phyloP scores from a whole-genome alignment of 2,329 filamentous ascomycete genomes.

The Lizonia empirigonia region DNA sequence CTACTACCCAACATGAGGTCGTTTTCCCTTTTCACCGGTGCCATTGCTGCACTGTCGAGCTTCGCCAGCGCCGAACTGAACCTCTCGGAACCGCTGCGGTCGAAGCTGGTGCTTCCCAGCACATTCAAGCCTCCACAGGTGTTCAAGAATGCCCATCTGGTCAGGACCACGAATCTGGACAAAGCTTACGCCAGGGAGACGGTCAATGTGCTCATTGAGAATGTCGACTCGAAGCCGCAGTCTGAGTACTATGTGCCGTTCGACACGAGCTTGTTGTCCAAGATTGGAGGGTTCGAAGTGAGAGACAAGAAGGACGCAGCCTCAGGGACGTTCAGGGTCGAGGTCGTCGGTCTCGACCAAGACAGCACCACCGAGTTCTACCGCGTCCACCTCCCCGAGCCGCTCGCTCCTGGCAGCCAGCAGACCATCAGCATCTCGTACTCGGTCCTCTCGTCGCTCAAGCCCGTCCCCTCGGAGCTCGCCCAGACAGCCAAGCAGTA shows the following conservation, averaged over 20 bases:
- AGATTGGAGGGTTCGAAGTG: conserved; percentile 85
- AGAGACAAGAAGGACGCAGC: conserved; percentile 84
- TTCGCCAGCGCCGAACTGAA: conserved; percentile 63
- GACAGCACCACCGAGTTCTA: conserved; percentile 70
- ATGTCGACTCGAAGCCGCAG: conserved; percentile 77
- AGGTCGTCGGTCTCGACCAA: conserved; percentile 65
- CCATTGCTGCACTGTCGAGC: conserved; percentile 65
- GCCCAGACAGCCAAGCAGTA: conserved; percentile 86
- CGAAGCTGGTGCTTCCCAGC: conserved; percentile 54
- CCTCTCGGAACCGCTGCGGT: conserved; percentile 62
- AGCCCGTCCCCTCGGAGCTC: conserved; percentile 80
- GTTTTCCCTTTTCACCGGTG: conserved; percentile 45
- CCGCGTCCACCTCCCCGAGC: conserved; percentile 75
- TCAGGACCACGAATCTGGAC: conserved; percentile 88
- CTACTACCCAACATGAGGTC: conserved; percentile 50
- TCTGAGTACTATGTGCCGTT: conserved; percentile 92
- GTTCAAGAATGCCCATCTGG: conserved; percentile 91
- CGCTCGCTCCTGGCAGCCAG: conserved; percentile 76
- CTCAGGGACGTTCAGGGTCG: conserved; percentile 70
- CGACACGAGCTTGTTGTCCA: conserved; percentile 73
- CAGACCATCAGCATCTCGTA: conserved; percentile 88
- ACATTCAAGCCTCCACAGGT: conserved; percentile 83
- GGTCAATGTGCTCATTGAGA: conserved; percentile 93
- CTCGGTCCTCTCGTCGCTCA: conserved; percentile 77
- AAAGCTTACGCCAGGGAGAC: conserved; percentile 90